phyloP scores from a whole-genome alignment of 371 early-diverging fungal genomes.

The Actinomortierella wolfii region DNA sequence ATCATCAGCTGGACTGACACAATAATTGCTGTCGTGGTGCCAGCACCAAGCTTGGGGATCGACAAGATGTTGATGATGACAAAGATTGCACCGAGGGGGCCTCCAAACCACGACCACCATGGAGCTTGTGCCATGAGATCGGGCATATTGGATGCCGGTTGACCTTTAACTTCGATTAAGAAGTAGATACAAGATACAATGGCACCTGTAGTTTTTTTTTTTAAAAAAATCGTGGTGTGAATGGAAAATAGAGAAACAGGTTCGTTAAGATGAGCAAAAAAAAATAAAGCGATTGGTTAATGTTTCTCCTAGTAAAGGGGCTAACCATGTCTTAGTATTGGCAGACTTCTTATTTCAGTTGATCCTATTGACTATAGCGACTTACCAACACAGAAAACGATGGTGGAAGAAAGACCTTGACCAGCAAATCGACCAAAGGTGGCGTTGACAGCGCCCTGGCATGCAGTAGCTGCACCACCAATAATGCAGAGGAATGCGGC shows the following conservation, averaged over 20 bases:
- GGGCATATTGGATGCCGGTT: conserved; percentile 30
- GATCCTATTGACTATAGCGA: too few species aligned
- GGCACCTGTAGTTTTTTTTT: conserved; percentile 26
- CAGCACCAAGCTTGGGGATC: conserved; percentile 55
- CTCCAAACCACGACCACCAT: conserved; percentile 53
- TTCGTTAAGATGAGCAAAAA: too few species aligned
- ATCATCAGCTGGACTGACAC: conserved; percentile 54
- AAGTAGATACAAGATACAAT: conserved; percentile 34
- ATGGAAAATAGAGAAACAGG: too few species aligned
- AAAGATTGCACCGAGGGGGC: conserved; percentile 53
- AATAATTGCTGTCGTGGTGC: conserved; percentile 53
- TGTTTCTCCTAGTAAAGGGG: too few species aligned
- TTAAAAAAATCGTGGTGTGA: not conserved
- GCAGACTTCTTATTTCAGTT: too few species aligned
- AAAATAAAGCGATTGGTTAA: not conserved
- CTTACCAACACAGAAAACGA: conserved; percentile 40
- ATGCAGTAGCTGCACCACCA: conserved; percentile 38
- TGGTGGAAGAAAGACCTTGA: conserved; percentile 40
- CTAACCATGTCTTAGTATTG: too few species aligned
- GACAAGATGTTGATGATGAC: conserved; percentile 55
- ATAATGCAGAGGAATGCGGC: conserved; percentile 34
- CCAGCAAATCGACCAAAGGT: conserved; percentile 39
- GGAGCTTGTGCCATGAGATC: conserved; percentile 25
- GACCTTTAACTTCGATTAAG: conserved; percentile 37
- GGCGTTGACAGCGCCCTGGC: conserved; percentile 40